A percentile compares a stretch with the other conserved stretches of the same genome.
Conservation (phyloP, 805 yeast species). For the Sungouiella thailandica region DNA sequence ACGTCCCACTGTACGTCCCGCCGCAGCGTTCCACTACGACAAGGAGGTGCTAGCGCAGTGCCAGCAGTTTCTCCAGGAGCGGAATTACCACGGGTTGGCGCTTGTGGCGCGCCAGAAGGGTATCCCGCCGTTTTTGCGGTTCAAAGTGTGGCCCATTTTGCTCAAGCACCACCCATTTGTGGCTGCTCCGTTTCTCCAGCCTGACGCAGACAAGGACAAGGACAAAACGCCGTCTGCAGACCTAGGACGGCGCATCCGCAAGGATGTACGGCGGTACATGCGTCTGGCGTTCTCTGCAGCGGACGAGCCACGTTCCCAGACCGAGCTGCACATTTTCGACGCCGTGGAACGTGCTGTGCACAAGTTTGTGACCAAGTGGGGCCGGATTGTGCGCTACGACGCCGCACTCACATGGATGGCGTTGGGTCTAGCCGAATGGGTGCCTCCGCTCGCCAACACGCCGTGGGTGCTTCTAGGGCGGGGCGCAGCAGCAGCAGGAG, state of each 20-base stretch:
- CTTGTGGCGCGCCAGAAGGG: slow-evolving; percentile 78
- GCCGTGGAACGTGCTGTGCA: slow-evolving; percentile 56
- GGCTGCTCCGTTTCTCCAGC: slow-evolving; percentile 63
- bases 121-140: slow-evolving; percentile 75
- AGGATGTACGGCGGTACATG: slow-evolving; percentile 60
- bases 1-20: slow-evolving; percentile 1
- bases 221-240: slow-evolving; percentile 12
- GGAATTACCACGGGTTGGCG: slow-evolving; percentile 73
- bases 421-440: slow-evolving; percentile 83
- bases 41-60: slow-evolving; percentile 49
- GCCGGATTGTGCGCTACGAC: slow-evolving; percentile 69
- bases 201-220: slow-evolving; percentile 38
- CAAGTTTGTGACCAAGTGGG: slow-evolving; percentile 74
- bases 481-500: slow-evolving; percentile 30
- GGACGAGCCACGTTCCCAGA: slow-evolving; percentile 27
- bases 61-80: slow-evolving; percentile 47
- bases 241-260: slow-evolving; percentile 35
- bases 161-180: slow-evolving; percentile 84
- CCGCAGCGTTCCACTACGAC: slow-evolving; percentile 31
- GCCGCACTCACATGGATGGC: slow-evolving; percentile 87
- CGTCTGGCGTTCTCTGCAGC: slow-evolving; percentile 30
- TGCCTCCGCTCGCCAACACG: slow-evolving; percentile 57
- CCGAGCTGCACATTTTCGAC: slow-evolving; percentile 51
- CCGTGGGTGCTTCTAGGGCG: slow-evolving; percentile 53
- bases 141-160: slow-evolving; percentile 78